Base-by-base conservation (phyloP, 805 yeast species). In the Starmerella vitae region DNA sequence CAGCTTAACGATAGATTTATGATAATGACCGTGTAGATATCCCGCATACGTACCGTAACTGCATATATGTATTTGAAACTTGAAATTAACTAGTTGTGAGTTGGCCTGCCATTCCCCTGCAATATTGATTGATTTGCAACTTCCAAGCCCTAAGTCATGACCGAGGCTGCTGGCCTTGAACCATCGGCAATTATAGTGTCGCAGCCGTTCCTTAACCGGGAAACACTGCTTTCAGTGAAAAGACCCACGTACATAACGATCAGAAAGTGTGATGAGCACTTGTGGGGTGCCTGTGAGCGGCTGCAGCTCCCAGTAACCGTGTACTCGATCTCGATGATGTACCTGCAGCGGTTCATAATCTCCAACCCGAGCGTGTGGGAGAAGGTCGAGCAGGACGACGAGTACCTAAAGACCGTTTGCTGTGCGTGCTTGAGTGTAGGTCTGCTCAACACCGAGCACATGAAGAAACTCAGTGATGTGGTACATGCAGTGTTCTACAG, bases 361-460 rank as follows among this genome's bases (percentile, higher is more conserved):
- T 74, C 76, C 57, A 78, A 80, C 43, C 44, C 41, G 5, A 24
- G 18, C 12, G 4, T 36, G 12, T 21, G 36, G 13, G 24, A 3
- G 3, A n/a, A 20, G 3, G 13, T 25, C 20, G 34, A 25, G 26
- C 17, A 31, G 14, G 8, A 32, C 5, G 34, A 31, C 8, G 20
- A 34, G 17, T 21, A 24, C 7, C 22, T 42, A 13, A 8, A 4
- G 1, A 29, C 21, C 10, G 33, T 45, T 3, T 37, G 39, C 20
- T 41, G 47, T 22, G 69, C 88, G 8, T 70, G 84, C 38, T 55
- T 85, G 6, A 70, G 80, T 41, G 62, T 82, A 13, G 79, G 94
- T 2, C 64, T 77, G 31, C 83, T 85, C 56, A 74, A 76, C 46
- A 93, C 82, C 52, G 95, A 85, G 53, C 81, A 85, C 30, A 76